Percentiles rank a stretch among this genome's conserved stretches.
Conservation (phyloP, 73 alveolate genomes). For the Breviolum minutum region DNA sequence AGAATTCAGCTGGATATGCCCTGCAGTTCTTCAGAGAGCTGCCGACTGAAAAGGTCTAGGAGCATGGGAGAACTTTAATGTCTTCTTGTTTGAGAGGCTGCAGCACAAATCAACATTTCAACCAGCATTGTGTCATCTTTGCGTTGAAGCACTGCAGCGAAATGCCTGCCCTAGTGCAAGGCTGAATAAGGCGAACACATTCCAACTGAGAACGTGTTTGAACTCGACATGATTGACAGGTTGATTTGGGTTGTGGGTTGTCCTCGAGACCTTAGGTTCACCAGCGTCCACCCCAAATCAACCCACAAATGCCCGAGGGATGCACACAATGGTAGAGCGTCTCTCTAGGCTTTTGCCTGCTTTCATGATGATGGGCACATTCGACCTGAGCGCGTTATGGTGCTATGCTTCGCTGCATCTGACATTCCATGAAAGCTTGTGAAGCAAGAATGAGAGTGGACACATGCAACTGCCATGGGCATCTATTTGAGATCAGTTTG, state of each 20-base stretch:
- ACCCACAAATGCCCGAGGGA: neutral
- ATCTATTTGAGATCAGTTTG: too few species aligned
- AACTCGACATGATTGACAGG: neutral
- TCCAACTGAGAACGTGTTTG: neutral
- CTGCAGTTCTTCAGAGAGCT: neutral
- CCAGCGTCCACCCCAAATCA: neutral
- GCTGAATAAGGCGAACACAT: neutral
- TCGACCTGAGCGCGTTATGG: conserved; percentile 5
- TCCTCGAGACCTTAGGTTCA: neutral
- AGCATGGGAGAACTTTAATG: neutral
- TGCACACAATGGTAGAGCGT: conserved; percentile 53
- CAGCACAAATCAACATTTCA: too few species aligned
- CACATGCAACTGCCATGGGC: too few species aligned
- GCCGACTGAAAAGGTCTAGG: neutral
- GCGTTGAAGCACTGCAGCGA: too few species aligned
- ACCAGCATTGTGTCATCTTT: too few species aligned
- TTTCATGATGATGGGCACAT: conserved; percentile 93
- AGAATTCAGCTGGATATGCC: too few species aligned
- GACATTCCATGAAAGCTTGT: neutral
- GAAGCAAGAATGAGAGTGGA: too few species aligned
- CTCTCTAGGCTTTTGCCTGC: conserved; percentile 88
- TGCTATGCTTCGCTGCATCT: neutral
- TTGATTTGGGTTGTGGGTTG: neutral
- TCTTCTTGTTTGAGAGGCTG: too few species aligned
- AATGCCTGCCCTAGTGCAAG: too few species aligned